Conservation (phyloP, 495 filamentous ascomycete species). For the Aspergillus heteromorphus region DNA sequence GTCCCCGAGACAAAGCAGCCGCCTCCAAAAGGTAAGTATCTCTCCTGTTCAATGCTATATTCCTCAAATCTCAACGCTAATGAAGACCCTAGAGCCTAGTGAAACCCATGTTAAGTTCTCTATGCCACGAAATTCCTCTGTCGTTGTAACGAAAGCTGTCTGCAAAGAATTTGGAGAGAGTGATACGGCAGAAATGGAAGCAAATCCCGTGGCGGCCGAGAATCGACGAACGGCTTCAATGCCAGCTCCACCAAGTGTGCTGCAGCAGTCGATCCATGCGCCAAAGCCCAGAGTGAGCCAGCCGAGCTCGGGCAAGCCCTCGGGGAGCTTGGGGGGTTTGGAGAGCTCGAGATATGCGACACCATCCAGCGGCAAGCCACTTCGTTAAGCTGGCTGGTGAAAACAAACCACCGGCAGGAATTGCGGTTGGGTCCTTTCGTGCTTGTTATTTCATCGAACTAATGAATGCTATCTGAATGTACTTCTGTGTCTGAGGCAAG, state of each 20-base stretch:
- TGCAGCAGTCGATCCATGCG: constrained; percentile 15
- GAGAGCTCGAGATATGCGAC: constrained; percentile 5
- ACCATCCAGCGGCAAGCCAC: background rate
- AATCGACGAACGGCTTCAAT: background rate
- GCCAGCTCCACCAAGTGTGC: background rate
- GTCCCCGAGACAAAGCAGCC: background rate
- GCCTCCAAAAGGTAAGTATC: constrained; percentile 1
- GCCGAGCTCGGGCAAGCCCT: background rate
- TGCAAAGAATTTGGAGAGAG: background rate
- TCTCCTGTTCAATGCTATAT: background rate
- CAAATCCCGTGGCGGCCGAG: background rate
- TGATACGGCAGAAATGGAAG: background rate
- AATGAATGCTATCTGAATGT: background rate
- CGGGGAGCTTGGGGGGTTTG: background rate
- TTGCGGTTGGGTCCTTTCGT: background rate
- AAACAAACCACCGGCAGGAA: background rate
- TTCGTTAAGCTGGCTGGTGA: background rate
- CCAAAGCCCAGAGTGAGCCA: background rate
- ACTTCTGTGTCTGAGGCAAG: background rate
- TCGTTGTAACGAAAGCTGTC: background rate
- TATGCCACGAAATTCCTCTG: background rate
- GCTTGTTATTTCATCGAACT: background rate
- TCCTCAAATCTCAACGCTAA: background rate
- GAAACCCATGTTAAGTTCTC: background rate
- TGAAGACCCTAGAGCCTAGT: background rate